phyloP scores from a whole-genome alignment of 2,329 filamentous ascomycete species.

The Fusarium setosum region DNA sequence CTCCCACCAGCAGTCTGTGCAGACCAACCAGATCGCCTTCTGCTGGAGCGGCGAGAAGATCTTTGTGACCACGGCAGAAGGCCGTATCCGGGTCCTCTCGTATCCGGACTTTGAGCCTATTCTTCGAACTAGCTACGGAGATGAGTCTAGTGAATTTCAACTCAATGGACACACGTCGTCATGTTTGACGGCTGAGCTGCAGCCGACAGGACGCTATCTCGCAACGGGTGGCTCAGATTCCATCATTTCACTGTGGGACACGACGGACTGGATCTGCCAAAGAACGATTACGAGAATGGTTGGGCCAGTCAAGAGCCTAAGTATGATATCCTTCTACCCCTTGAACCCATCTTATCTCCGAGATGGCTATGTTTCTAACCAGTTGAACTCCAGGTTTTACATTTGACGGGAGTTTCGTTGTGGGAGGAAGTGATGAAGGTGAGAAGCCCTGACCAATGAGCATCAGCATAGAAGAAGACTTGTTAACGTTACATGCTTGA shows the following conservation, averaged over 20 bases:
- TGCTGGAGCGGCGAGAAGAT: constrained; percentile 78
- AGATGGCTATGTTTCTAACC: constrained; percentile 18
- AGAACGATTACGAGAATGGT: constrained; percentile 76
- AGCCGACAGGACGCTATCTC: constrained; percentile 76
- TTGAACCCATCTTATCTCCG: neutral
- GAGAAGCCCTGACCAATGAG: constrained; percentile 31
- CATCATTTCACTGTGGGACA: constrained; percentile 82
- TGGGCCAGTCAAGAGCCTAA: constrained; percentile 76
- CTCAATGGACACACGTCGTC: constrained; percentile 80
- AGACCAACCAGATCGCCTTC: constrained; percentile 80
- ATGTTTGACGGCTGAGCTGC: constrained; percentile 75
- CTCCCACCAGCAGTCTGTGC: constrained; percentile 69
- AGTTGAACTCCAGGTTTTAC: constrained; percentile 69
- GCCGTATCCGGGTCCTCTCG: constrained; percentile 75
- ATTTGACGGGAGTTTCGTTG: constrained; percentile 81
- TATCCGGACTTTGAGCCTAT: constrained; percentile 73
- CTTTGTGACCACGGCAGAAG: constrained; percentile 77
- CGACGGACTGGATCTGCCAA: constrained; percentile 80
- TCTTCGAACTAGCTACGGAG: constrained; percentile 59
- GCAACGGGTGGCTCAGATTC: constrained; percentile 82
- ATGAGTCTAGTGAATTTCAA: constrained; percentile 63
- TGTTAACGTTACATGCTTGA: constrained; percentile 8
- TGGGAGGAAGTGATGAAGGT: constrained; percentile 80
- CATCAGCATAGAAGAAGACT: neutral
- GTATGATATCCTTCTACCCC: constrained; percentile 55